Base-by-base conservation (phyloP, 805 yeast genomes). In the Zygotorulaspora florentina region DNA sequence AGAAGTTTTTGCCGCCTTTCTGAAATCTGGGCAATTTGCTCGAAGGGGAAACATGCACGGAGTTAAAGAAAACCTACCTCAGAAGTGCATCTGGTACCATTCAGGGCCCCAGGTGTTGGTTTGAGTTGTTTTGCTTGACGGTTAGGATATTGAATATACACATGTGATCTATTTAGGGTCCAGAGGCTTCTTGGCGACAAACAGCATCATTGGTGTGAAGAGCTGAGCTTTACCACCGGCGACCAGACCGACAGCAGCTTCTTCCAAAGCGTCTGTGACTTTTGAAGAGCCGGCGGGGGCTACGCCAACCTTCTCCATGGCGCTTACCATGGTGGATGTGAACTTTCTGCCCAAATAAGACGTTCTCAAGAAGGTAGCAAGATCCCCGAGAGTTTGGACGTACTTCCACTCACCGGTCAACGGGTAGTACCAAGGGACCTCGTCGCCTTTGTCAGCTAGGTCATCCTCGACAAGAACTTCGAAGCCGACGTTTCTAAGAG, bases 181-280 rank as follows among this genome's bases (percentile, higher is more conserved):
- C 34, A 44, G 13, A 23, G 98, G 98, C 73, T 91, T 91, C 73
- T 79, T 84, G 58, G 79, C 89, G 55, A 93, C 80, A 65, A 82
- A 91, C 66, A 93, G 76, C 93, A 88, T 86, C 99, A 93, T 93
- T 61, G 99, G 99, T 34, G 98, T 91, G 74, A 93, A 93, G 55
- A 93, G 75, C 60, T 85, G 83, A 68, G 84, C 76, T 69, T 76
- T 77, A 67, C 96, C 99, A 69, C 99, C 99, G 46, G 81, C 86
- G 47, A 90, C 96, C 62, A 93, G 79, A 68, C 89, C 90, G 50
- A 91, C 83, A 46, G 98, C 98, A 51, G 99, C 99, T 66, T 90
- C 93, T 73, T 93, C 99, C 56, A 93, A 78, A 26, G 98, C 98
- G 51, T 70, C 76, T 35, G 98, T 88, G 54, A 93, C 97, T 73